Evolutionary conservation across 805 yeast genomes (phyloP).

Genomic region (Lachancea lanzarotensis): DNA sequence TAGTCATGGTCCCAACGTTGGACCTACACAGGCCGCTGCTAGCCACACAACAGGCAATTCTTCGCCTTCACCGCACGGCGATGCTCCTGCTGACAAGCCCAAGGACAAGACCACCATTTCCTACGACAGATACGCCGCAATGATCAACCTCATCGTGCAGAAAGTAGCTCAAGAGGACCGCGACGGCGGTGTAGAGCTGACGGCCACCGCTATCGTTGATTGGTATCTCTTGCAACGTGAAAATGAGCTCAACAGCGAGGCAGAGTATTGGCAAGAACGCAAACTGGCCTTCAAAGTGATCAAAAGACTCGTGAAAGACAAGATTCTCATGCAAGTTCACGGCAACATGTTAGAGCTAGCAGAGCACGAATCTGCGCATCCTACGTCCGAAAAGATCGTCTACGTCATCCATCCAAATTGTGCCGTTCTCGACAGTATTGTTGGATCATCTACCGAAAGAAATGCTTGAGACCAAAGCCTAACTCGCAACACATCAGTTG

Average conservation of each 20-base stretch:
- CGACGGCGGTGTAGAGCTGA: slow-evolving; percentile 50
- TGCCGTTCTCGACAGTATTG: slow-evolving; percentile 52
- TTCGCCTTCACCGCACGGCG: not conserved
- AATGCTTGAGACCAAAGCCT: not conserved
- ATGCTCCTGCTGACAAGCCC: not conserved
- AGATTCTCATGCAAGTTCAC: slow-evolving; percentile 65
- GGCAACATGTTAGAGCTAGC: slow-evolving; percentile 41
- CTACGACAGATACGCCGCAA: slow-evolving; percentile 78
- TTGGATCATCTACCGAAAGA: slow-evolving; percentile 2
- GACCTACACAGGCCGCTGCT: no score
- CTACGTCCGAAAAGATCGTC: slow-evolving; percentile 30
- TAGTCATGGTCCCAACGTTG: slow-evolving; percentile 8
- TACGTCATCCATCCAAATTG: slow-evolving; percentile 76
- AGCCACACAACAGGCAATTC: not conserved
- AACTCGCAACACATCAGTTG: no score
- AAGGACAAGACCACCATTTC: slow-evolving; percentile 51
- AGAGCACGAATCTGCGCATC: slow-evolving; percentile 20
- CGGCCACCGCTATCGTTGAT: slow-evolving; percentile 62
- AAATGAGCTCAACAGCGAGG: slow-evolving; percentile 60
- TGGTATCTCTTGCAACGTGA: slow-evolving; percentile 77
- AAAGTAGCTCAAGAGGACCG: slow-evolving; percentile 55
- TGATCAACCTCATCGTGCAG: slow-evolving; percentile 72
- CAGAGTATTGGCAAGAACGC: slow-evolving; percentile 63
- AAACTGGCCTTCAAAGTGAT: slow-evolving; percentile 72
- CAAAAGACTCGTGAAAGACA: slow-evolving; percentile 75